phyloP scores from a whole-genome alignment of 2,329 filamentous ascomycete genomes.

The Pseudocercospora crystallina region DNA sequence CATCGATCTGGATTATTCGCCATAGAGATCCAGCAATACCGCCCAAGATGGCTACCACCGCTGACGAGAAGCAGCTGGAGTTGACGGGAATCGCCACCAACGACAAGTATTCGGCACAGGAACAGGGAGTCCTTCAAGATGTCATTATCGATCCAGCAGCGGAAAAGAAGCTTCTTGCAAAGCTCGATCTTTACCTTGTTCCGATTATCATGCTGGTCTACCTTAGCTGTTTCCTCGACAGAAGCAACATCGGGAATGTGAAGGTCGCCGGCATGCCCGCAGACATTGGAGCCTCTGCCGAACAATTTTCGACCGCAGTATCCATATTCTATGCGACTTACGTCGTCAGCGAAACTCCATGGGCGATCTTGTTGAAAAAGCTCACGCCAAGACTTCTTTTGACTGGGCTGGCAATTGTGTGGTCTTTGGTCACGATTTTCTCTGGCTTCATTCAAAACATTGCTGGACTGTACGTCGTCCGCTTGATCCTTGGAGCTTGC shows the following conservation, averaged over 20 bases:
- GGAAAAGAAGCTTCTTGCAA: constrained; percentile 49
- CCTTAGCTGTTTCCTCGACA: constrained; percentile 55
- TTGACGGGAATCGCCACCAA: no score
- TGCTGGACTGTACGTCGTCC: constrained; percentile 42
- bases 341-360: constrained; percentile 50
- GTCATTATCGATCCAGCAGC: constrained; percentile 43
- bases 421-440: constrained; percentile 52
- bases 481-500: constrained; percentile 30
- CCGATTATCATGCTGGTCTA: constrained; percentile 59
- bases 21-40: no score
- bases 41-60: no score
- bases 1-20: no score
- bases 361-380: constrained; percentile 4
- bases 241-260: constrained; percentile 48
- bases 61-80: no score
- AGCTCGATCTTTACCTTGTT: constrained; percentile 50
- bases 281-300: constrained; percentile 43
- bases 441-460: constrained; percentile 48
- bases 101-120: background rate
- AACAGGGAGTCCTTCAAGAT: constrained; percentile 5
- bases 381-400: background rate
- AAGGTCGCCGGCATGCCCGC: constrained; percentile 44
- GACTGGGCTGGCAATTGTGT: constrained; percentile 36
- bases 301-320: constrained; percentile 50
- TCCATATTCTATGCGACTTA: constrained; percentile 50